Percentiles rank a stretch among this genome's conserved stretches.
Conservation (phyloP, 768 basidiomycete genomes). For the Myochromella boudieri region DNA sequence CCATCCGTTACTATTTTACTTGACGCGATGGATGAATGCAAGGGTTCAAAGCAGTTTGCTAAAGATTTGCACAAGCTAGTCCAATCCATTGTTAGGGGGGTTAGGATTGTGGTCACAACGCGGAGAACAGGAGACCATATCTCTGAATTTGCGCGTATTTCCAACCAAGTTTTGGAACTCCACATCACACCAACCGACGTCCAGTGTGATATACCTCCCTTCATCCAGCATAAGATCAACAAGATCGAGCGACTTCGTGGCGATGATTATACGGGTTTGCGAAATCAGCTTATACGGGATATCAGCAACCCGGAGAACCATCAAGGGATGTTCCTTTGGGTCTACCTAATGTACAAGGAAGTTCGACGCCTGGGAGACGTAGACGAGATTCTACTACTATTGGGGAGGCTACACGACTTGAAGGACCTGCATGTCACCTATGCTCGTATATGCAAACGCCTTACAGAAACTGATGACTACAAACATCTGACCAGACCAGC, state of each 20-base stretch:
- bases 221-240: not conserved
- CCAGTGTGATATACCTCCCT: slow-evolving; percentile 1
- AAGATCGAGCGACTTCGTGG: not conserved
- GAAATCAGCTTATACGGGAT: not conserved
- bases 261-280: not conserved
- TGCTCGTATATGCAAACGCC: slow-evolving; percentile 1
- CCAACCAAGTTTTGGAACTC: not conserved
- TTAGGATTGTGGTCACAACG: not conserved
- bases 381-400: not conserved
- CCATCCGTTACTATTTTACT: not conserved
- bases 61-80: slow-evolving; percentile 2
- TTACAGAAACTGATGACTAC: not conserved
- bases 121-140: slow-evolving; percentile 7
- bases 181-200: not conserved
- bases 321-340: slow-evolving; percentile 10
- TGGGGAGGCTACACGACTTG: not conserved
- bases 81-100: not conserved
- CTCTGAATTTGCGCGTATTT: slow-evolving; percentile 1
- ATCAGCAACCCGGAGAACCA: not conserved
- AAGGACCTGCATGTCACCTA: slow-evolving; percentile 1
- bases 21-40: slow-evolving; percentile 8
- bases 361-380: not conserved
- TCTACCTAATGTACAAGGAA: slow-evolving; percentile 2
- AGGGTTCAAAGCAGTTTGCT: not conserved
- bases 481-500: not conserved